Base-by-base conservation (phyloP, 371 early-diverging fungal genomes). In the Dichotomocladium elegans region DNA sequence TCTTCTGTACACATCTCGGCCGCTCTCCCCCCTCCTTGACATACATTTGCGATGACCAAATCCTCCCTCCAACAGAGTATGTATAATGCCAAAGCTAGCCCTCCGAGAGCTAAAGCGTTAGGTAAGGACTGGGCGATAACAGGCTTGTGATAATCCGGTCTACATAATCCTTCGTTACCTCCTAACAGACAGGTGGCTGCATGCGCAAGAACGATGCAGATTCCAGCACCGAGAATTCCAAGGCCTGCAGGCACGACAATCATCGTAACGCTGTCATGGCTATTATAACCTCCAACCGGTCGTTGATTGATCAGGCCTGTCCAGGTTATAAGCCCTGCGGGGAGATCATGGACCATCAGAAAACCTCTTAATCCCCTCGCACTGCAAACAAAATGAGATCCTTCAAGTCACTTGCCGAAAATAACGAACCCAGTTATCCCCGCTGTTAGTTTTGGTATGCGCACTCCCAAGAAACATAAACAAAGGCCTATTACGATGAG, bases 1-100 rank as follows among this genome's bases (percentile, higher is more conserved):
- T 37, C 2, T 5, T 35, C 3, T 35, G 4, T 7, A n/a, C n/a
- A n/a, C n/a, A n/a, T n/a, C n/a, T n/a, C n/a, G n/a, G n/a, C n/a
- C n/a, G n/a, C n/a, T n/a, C n/a, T n/a, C n/a, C n/a, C n/a, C n/a
- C n/a, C n/a, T n/a, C n/a, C n/a, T n/a, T 15, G 17, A 12, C 31
- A 21, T 34, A 41, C 47, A 28, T 46, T 33, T 21, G 51, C 44
- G 35, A 71, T 63, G 26, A 67, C 48, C 0, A 58, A 53, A 17
- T 68, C 54, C 26, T 57, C 54, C 35, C 45, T 58, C 72, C 72
- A 71, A 27, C 63, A 60, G 22, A 60, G 47, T 19, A 71, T 60
- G 29, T 53, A 71, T 4, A 64, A 47, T 10, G 65, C 72, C 8
- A 71, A 50, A 14, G 51, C 58, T 12, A 64, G 30, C 3, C 64